Evolutionary conservation across 345 rosid genomes (phyloP).

Genomic region (Raphanus sativus): DNA sequence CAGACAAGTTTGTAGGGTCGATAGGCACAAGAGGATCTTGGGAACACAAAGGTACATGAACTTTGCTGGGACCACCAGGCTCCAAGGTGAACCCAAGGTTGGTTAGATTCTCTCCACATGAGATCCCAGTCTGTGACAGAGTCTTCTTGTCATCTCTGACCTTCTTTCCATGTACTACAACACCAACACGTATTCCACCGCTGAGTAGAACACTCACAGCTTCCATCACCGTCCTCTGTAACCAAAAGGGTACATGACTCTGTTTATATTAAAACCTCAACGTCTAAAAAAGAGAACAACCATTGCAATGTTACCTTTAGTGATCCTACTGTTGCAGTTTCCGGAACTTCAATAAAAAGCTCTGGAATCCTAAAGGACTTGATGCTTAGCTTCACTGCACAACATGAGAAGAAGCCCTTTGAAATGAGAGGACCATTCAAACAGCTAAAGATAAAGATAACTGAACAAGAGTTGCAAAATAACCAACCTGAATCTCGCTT

Average conservation of each 20-base stretch:
- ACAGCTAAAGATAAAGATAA: slow-evolving; percentile 17
- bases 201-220: slow-evolving; percentile 70
- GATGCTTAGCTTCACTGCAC: slow-evolving; percentile 87
- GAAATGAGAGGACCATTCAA: slow-evolving; percentile 37
- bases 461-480: too few relatives aligned
- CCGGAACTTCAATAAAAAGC: slow-evolving; percentile 84
- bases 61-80: slow-evolving; percentile 47
- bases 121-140: slow-evolving; percentile 66
- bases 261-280: slow-evolving; percentile 1
- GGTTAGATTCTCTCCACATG: slow-evolving; percentile 55
- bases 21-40: slow-evolving; percentile 48
- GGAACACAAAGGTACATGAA: slow-evolving; percentile 43
- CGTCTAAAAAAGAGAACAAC: slow-evolving; percentile 7
- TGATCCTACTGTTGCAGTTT: slow-evolving; percentile 68
- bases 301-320: slow-evolving; percentile 35
- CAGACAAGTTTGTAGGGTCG: slow-evolving; percentile 34
- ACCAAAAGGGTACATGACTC: slow-evolving; percentile 15
- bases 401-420: slow-evolving; percentile 49
- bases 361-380: slow-evolving; percentile 91
- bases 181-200: slow-evolving; percentile 68
- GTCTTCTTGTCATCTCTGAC: slow-evolving; percentile 77
- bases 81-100: slow-evolving; percentile 72
- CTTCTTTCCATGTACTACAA: slow-evolving; percentile 76
- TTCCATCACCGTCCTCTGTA: slow-evolving; percentile 71
- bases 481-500: slow-evolving; percentile 42